Percentiles rank a stretch among this genome's conserved stretches.
These are phyloP conservation scores for Pichia sp. DNA, from an alignment of 1,139 yeast genomes.

Conservation along the genomic window DNA sequence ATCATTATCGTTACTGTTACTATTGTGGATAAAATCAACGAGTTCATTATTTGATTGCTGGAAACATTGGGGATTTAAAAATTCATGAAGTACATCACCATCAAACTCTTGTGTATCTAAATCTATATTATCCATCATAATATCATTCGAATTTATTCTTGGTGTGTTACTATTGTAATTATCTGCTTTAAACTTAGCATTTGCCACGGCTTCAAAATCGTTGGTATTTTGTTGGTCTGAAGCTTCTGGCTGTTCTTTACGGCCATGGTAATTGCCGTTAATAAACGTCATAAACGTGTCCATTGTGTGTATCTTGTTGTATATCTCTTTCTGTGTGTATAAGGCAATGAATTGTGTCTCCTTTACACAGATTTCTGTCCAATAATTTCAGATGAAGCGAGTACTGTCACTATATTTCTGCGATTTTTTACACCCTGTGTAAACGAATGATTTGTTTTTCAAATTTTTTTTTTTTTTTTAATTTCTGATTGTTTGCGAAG, in stretches of 20 bases:
- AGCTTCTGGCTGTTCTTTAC: not conserved
- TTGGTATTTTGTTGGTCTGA: not conserved
- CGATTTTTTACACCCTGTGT: too few species aligned
- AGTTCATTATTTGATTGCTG: conserved; percentile 28
- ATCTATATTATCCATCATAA: not conserved
- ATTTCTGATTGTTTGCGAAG: too few species aligned
- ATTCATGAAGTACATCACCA: conserved; percentile 17
- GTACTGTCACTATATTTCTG: too few species aligned
- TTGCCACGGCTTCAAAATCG: not conserved
- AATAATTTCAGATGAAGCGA: too few species aligned
- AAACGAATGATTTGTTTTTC: too few species aligned
- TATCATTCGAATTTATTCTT: not conserved
- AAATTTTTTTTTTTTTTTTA: too few species aligned
- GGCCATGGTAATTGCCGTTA: not conserved
- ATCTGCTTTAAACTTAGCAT: not conserved
- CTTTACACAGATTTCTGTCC: too few species aligned
- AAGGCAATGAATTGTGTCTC: too few species aligned
- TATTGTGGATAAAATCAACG: conserved; percentile 42
- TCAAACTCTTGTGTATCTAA: conserved; percentile 4
- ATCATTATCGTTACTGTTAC: not conserved
- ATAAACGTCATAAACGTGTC: conserved; percentile 12
- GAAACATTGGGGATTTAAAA: conserved; percentile 13
- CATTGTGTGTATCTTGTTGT: not conserved
- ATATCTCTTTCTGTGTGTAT: not conserved
- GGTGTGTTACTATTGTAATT: not conserved